These are phyloP conservation scores for Alnus rubra DNA, from an alignment of 306 rosid genomes.

Conservation along the genomic window DNA sequence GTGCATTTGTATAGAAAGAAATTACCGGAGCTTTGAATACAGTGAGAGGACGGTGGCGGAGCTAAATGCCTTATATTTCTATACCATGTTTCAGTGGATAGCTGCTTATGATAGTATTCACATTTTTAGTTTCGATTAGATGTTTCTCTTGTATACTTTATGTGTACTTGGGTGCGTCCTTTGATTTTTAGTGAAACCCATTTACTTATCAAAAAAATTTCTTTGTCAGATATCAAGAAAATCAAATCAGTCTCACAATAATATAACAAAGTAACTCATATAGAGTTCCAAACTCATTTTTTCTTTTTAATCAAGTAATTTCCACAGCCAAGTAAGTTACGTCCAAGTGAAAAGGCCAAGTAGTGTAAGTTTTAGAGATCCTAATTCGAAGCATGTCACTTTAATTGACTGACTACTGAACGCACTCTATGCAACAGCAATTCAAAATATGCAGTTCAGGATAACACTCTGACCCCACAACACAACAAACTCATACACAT, in stretches of 20 bases:
- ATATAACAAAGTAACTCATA: neutral
- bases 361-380: neutral
- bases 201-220: neutral
- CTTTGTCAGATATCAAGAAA: neutral
- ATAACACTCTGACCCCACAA: neutral
- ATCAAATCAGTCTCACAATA: neutral
- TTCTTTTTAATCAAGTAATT: neutral
- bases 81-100: no score
- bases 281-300: neutral
- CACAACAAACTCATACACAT: neutral
- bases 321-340: neutral
- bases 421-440: neutral
- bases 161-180: no score
- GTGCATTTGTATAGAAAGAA: no score
- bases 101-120: no score
- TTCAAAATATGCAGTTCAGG: neutral
- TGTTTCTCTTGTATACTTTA: no score
- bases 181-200: no score
- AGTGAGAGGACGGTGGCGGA: no score
- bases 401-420: neutral
- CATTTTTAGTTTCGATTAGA: no score
- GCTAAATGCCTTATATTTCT: no score
- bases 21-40: no score
- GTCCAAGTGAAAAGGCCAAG: neutral
- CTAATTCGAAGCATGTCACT: neutral